These are phyloP conservation scores for Ogataea dorogensis DNA, from an alignment of 805 yeast species.

Conservation along the genomic window DNA sequence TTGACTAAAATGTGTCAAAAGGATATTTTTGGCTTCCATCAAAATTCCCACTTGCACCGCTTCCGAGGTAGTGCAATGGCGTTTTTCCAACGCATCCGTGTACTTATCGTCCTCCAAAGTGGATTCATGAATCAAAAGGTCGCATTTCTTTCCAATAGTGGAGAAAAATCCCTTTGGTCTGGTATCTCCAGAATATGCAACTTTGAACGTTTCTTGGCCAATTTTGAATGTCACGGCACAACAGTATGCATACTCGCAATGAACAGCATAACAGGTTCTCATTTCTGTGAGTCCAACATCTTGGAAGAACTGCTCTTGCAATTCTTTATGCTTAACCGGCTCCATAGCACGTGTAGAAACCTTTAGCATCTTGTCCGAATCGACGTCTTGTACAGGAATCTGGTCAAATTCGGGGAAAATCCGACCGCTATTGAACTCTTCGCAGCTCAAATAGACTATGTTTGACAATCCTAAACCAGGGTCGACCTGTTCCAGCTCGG, in stretches of 20 bases:
- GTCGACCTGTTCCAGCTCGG: constrained; percentile 53
- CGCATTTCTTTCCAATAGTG: constrained; percentile 61
- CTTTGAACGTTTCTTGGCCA: constrained; percentile 44
- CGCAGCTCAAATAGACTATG: constrained; percentile 29
- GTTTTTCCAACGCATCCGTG: constrained; percentile 76
- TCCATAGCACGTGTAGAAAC: constrained; percentile 1
- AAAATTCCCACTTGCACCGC: constrained; percentile 67
- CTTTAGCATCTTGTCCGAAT: constrained; percentile 22
- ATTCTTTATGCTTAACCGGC: constrained; percentile 3
- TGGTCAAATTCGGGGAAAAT: constrained; percentile 20
- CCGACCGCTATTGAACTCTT: constrained; percentile 29
- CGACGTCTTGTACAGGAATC: constrained; percentile 28
- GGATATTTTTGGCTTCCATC: constrained; percentile 70
- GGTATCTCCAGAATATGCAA: constrained; percentile 94
- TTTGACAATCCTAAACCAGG: constrained; percentile 16
- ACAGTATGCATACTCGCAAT: constrained; percentile 81
- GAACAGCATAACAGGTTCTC: constrained; percentile 72
- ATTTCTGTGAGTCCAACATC: constrained; percentile 45
- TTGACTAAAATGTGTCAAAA: constrained; percentile 91
- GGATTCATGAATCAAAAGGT: constrained; percentile 87
- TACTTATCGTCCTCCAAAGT: constrained; percentile 78
- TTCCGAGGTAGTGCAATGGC: constrained; percentile 86
- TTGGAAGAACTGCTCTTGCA: constrained; percentile 32
- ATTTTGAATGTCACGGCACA: constrained; percentile 50
- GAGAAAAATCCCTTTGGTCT: constrained; percentile 70